A percentile compares a stretch with the other conserved stretches of the same genome.
Conservation (phyloP, 768 basidiomycete species). For the Butyriboletus loyo region DNA sequence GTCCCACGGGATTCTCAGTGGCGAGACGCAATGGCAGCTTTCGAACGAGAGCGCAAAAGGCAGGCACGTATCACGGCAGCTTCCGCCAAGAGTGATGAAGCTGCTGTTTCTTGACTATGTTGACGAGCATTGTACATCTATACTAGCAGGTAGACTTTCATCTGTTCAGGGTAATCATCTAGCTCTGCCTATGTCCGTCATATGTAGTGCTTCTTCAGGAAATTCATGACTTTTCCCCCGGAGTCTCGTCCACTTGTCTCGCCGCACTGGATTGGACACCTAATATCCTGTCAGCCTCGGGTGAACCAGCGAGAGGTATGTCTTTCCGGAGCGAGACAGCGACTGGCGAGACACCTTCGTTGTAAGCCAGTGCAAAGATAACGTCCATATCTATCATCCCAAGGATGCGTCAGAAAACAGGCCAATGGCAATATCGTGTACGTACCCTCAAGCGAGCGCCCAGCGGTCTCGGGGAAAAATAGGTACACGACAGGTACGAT, state of each 20-base stretch:
- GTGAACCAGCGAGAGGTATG: constrained; percentile 42
- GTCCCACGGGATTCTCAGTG: constrained; percentile 22
- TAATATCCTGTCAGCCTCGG: constrained; percentile 43
- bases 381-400: constrained; percentile 41
- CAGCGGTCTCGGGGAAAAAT: constrained; percentile 62
- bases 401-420: not conserved
- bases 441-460: constrained; percentile 54
- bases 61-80: constrained; percentile 18
- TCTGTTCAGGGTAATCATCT: not conserved
- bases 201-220: not conserved
- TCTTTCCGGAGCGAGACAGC: constrained; percentile 43
- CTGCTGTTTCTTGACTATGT: constrained; percentile 1
- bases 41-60: constrained; percentile 29
- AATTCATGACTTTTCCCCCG: not conserved
- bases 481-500: constrained; percentile 57
- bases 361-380: constrained; percentile 44
- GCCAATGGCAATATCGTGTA: too few relatives aligned
- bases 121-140: not conserved
- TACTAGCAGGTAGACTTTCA: not conserved
- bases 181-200: not conserved
- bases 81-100: not conserved
- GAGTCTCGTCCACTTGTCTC: constrained; percentile 1
- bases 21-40: constrained; percentile 29
- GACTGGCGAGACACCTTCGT: constrained; percentile 44
- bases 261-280: constrained; percentile 25